Evolutionary conservation across 2,329 filamentous ascomycete species (phyloP).

Genomic region (Clonostachys rosea): DNA sequence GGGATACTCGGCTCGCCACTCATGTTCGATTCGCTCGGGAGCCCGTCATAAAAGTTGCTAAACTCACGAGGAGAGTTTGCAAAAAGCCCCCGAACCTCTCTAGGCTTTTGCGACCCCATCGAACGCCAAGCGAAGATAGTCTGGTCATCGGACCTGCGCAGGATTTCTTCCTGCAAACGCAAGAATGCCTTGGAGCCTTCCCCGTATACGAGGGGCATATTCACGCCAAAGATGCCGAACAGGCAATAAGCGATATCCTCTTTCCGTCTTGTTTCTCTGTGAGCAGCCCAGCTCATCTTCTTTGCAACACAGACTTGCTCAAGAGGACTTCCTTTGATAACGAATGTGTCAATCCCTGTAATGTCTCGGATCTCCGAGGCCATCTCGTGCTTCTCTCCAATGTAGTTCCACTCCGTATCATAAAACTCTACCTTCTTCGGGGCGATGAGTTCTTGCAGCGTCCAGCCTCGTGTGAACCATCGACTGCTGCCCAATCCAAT

Average conservation of each 20-base stretch:
- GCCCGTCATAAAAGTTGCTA: no score
- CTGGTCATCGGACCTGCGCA: slow-evolving; percentile 3
- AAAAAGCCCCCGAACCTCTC: no score
- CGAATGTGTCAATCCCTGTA: slow-evolving; percentile 2
- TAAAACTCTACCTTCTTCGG: slow-evolving; percentile 5
- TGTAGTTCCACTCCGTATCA: slow-evolving; percentile 13
- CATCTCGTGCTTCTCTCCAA: slow-evolving; percentile 1
- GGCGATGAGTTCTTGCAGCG: slow-evolving; percentile 6
- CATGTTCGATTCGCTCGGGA: no score
- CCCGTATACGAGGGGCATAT: slow-evolving; percentile 13
- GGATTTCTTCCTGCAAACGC: slow-evolving; percentile 10
- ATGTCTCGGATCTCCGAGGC: not conserved
- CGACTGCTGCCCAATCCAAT: not conserved
- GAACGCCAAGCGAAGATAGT: slow-evolving; percentile 5
- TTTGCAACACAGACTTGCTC: slow-evolving; percentile 1
- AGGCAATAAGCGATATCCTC: slow-evolving; percentile 14
- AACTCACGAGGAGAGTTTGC: no score
- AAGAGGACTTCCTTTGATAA: not conserved
- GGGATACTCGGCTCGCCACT: no score
- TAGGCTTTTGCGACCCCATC: no score
- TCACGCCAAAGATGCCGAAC: slow-evolving; percentile 11
- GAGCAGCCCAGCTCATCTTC: slow-evolving; percentile 8
- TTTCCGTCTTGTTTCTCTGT: slow-evolving; percentile 5
- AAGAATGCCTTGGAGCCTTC: slow-evolving; percentile 9
- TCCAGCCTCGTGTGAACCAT: slow-evolving; percentile 9